phyloP scores from a whole-genome alignment of 1,284 basidiomycete genomes.

The Rhodotorula glutinis region DNA sequence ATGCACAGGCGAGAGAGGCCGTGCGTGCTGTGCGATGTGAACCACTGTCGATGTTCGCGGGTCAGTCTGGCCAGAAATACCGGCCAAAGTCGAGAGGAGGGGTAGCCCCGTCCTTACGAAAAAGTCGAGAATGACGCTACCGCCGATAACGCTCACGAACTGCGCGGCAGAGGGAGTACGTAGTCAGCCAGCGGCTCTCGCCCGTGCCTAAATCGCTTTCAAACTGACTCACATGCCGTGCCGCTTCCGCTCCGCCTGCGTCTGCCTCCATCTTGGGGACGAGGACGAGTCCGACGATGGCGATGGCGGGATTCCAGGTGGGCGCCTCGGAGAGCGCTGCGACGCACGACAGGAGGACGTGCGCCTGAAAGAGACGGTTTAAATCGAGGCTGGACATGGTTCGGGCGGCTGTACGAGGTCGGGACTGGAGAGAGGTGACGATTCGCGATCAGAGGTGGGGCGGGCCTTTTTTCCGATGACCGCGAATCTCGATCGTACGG shows the following conservation, averaged over 20 bases:
- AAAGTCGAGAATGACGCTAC: slow-evolving; percentile 23
- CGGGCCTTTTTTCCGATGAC: not conserved
- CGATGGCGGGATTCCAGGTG: slow-evolving; percentile 30
- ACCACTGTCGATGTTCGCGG: slow-evolving; percentile 4
- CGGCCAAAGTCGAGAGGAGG: not conserved
- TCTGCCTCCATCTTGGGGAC: slow-evolving; percentile 5
- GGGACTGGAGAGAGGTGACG: slow-evolving; percentile 9
- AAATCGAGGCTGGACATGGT: slow-evolving; percentile 9
- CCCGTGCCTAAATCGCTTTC: too few species aligned
- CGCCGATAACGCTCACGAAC: slow-evolving; percentile 25
- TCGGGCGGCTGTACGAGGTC: too few species aligned
- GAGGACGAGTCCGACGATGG: slow-evolving; percentile 30
- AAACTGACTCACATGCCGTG: slow-evolving; percentile 10
- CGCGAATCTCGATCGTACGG: too few species aligned
- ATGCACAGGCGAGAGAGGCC: slow-evolving; percentile 18
- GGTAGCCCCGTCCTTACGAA: slow-evolving; percentile 4
- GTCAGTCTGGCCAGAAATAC: not conserved
- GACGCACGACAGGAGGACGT: slow-evolving; percentile 22
- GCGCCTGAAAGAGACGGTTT: slow-evolving; percentile 11
- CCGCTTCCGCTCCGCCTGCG: slow-evolving; percentile 5
- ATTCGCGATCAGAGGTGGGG: slow-evolving; percentile 12
- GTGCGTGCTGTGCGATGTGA: slow-evolving; percentile 1
- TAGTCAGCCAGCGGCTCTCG: not conserved
- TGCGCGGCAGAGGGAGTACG: not conserved
- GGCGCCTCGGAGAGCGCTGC: slow-evolving; percentile 25